phyloP scores from a whole-genome alignment of 495 filamentous ascomycete genomes.

The Penicillium psychrofluorescens region DNA sequence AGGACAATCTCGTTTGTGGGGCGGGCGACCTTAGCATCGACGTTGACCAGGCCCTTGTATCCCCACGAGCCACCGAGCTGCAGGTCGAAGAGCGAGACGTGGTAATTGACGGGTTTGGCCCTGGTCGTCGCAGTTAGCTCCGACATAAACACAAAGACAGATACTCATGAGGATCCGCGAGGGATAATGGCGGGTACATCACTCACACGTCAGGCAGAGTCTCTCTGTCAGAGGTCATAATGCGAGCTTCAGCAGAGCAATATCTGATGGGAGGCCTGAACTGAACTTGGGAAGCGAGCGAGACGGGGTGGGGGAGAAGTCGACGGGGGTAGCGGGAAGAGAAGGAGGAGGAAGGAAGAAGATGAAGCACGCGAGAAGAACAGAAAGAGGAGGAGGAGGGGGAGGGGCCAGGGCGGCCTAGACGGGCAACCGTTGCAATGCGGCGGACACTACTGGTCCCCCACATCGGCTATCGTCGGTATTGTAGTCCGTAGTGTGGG shows the following conservation, averaged over 20 bases:
- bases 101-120: constrained; percentile 80
- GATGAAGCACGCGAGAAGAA: constrained; percentile 7
- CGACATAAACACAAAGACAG: too few species aligned
- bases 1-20: constrained; percentile 64
- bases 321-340: constrained; percentile 14
- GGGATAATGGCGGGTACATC: not conserved
- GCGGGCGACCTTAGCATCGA: constrained; percentile 53
- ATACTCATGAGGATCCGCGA: too few species aligned
- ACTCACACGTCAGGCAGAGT: constrained; percentile 46
- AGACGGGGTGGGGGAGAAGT: constrained; percentile 15
- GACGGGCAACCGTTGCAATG: not conserved
- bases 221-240: constrained; percentile 45
- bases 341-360: constrained; percentile 16
- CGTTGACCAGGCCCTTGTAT: constrained; percentile 74
- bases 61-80: constrained; percentile 65
- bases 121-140: constrained; percentile 17
- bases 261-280: constrained; percentile 12
- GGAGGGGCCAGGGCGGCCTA: constrained; percentile 21
- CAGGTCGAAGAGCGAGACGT: constrained; percentile 71
- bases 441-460: constrained; percentile 17
- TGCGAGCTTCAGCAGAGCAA: constrained; percentile 35
- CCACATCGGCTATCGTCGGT: constrained; percentile 36
- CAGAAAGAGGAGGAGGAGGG: constrained; percentile 17
- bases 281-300: constrained; percentile 7
- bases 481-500: too few species aligned